A percentile compares a stretch with the other conserved stretches of the same genome.
These are phyloP conservation scores for Hebeloma cylindrosporum DNA, from an alignment of 768 basidiomycete species.

Conservation along the genomic window DNA sequence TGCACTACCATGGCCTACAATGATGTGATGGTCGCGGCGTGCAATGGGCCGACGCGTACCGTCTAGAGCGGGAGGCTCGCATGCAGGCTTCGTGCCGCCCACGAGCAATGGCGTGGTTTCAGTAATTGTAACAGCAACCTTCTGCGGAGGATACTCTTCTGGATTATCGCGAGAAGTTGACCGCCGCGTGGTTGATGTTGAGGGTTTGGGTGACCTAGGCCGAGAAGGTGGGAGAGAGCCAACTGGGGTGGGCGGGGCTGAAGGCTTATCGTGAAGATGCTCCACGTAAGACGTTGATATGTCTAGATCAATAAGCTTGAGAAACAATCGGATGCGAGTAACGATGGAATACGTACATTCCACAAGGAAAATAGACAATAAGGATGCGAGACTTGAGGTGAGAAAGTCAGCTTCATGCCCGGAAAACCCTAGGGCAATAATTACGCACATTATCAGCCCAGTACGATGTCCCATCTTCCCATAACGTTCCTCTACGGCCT, in stretches of 20 bases:
- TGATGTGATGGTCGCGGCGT: constrained; percentile 6
- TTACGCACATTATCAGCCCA: constrained; percentile 73
- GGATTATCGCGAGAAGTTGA: not conserved
- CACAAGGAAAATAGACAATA: constrained; percentile 72
- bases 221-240: constrained; percentile 26
- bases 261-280: constrained; percentile 61
- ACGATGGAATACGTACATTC: constrained; percentile 60
- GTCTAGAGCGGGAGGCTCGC: too few relatives aligned
- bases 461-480: constrained; percentile 54
- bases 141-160: not conserved
- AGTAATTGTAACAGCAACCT: constrained; percentile 1
- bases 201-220: constrained; percentile 17
- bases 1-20: too few relatives aligned
- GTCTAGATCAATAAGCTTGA: too few relatives aligned
- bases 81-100: not conserved
- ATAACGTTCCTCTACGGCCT: constrained; percentile 45
- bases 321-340: not conserved
- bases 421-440: not conserved
- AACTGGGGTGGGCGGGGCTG: constrained; percentile 43
- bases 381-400: constrained; percentile 32
- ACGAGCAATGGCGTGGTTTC: constrained; percentile 10
- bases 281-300: constrained; percentile 76
- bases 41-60: constrained; percentile 4
- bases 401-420: not conserved
- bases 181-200: not conserved